Evolutionary conservation across 192 early-diverging fungal species (phyloP).

Genomic region (Helicostylum pulchrum): DNA sequence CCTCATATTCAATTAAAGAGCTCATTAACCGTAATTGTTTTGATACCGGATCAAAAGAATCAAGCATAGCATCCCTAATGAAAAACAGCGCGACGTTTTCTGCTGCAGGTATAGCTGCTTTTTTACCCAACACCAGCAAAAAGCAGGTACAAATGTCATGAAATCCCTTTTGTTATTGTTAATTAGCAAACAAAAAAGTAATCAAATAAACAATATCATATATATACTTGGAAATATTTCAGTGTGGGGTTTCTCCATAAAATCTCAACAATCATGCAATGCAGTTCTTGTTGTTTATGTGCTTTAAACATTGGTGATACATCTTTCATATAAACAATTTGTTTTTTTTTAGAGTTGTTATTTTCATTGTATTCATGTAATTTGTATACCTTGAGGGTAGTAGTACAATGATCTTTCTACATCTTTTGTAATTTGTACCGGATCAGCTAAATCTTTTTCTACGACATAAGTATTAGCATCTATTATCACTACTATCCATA

Average conservation of each 20-base stretch:
- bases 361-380: not conserved
- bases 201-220: slow-evolving; percentile 28
- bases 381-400: slow-evolving; percentile 33
- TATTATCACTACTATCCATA: not conserved
- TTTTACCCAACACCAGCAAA: slow-evolving; percentile 54
- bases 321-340: slow-evolving; percentile 5
- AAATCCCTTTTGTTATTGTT: slow-evolving; percentile 27
- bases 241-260: slow-evolving; percentile 58
- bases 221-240: slow-evolving; percentile 64
- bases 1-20: slow-evolving; percentile 46
- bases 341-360: slow-evolving; percentile 1
- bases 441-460: slow-evolving; percentile 36
- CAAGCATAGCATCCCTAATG: slow-evolving; percentile 51
- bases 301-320: slow-evolving; percentile 34
- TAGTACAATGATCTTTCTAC: slow-evolving; percentile 40
- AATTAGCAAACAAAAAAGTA: not conserved
- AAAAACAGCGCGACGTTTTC: slow-evolving; percentile 56
- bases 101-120: slow-evolving; percentile 48
- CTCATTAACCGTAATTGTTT: slow-evolving; percentile 46
- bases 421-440: slow-evolving; percentile 37
- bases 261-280: slow-evolving; percentile 43
- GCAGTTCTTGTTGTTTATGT: slow-evolving; percentile 49
- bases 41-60: slow-evolving; percentile 49
- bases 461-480: not conserved
- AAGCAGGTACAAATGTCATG: slow-evolving; percentile 47